A percentile compares a stretch with the other conserved stretches of the same genome.
Evolutionary conservation across 495 filamentous ascomycete genomes (phyloP).

Genomic region (Symbiotaphrina buchneri): DNA sequence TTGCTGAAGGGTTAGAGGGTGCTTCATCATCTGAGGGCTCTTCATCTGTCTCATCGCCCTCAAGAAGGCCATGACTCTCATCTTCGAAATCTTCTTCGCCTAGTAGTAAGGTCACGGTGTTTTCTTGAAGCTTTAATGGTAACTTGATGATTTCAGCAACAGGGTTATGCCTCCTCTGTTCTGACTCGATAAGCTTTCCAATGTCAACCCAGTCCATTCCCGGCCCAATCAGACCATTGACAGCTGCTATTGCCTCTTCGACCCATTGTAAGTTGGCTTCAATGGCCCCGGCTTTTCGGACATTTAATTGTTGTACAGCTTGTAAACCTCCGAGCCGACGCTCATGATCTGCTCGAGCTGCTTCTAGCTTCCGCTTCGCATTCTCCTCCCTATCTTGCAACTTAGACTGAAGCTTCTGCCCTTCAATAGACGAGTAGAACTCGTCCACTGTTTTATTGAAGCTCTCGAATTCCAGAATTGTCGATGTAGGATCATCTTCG

Average conservation of each 20-base stretch:
- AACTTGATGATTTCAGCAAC: conserved; percentile 75
- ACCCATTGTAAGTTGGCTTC: conserved; percentile 75
- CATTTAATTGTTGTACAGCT: conserved; percentile 55
- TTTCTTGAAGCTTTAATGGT: conserved; percentile 73
- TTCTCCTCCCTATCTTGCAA: conserved; percentile 59
- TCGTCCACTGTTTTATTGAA: conserved; percentile 90
- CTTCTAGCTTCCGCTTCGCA: conserved; percentile 64
- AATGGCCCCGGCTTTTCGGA: conserved; percentile 75
- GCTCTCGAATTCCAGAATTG: conserved; percentile 51
- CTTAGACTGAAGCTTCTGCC: conserved; percentile 70
- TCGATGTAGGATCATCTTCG: conserved; percentile 33
- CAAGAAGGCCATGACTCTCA: too few relatives aligned
- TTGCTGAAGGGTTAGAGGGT: conserved; percentile 24
- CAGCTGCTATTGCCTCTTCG: conserved; percentile 72
- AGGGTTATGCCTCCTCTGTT: conserved; percentile 57
- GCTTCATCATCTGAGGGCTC: conserved; percentile 37
- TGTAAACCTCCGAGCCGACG: conserved; percentile 67
- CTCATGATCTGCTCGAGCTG: conserved; percentile 57
- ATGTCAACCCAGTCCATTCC: conserved; percentile 97
- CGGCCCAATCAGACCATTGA: conserved; percentile 72
- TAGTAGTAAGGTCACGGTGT: conserved; percentile 63
- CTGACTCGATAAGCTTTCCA: conserved; percentile 64
- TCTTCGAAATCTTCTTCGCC: conserved; percentile 29
- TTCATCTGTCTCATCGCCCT: conserved; percentile 38
- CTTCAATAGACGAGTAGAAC: conserved; percentile 91